phyloP scores from a whole-genome alignment of 164 flowering plant genomes.

The Brasenia schreberi region DNA sequence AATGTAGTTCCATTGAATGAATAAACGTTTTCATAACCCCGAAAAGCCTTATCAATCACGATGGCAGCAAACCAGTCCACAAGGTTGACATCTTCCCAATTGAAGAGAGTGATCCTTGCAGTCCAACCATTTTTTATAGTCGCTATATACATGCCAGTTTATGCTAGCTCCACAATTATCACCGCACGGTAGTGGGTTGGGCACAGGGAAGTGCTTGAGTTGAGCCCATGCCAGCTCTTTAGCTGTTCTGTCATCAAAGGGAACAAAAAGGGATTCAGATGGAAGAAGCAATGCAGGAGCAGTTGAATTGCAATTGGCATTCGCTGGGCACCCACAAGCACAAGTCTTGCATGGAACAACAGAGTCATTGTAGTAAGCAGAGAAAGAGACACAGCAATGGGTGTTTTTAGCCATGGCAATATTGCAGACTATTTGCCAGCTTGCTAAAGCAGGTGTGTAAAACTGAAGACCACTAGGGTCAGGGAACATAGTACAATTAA shows the following conservation, averaged over 20 bases:
- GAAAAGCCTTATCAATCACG: constrained; percentile 34
- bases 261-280: constrained; percentile 52
- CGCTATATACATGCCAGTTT: constrained; percentile 60
- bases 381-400: constrained; percentile 88
- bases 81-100: constrained; percentile 44
- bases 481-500: constrained; percentile 44
- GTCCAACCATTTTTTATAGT: constrained; percentile 56
- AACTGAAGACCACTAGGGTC: constrained; percentile 34
- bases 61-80: constrained; percentile 74
- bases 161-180: constrained; percentile 75
- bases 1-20: constrained; percentile 74
- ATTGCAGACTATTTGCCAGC: constrained; percentile 94
- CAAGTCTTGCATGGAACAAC: constrained; percentile 72
- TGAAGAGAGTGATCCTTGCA: constrained; percentile 58
- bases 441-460: constrained; percentile 34
- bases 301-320: constrained; percentile 28
- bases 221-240: constrained; percentile 45
- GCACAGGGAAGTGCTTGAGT: constrained; percentile 28
- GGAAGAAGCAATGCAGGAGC: constrained; percentile 54
- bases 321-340: constrained; percentile 53
- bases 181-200: constrained; percentile 52
- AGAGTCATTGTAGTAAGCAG: constrained; percentile 65
- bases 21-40: constrained; percentile 50
- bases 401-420: constrained; percentile 38
- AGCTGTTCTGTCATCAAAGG: constrained; percentile 45